These are phyloP conservation scores for Colletotrichum agaves DNA, from an alignment of 2,329 filamentous ascomycete genomes.

Conservation along the genomic window DNA sequence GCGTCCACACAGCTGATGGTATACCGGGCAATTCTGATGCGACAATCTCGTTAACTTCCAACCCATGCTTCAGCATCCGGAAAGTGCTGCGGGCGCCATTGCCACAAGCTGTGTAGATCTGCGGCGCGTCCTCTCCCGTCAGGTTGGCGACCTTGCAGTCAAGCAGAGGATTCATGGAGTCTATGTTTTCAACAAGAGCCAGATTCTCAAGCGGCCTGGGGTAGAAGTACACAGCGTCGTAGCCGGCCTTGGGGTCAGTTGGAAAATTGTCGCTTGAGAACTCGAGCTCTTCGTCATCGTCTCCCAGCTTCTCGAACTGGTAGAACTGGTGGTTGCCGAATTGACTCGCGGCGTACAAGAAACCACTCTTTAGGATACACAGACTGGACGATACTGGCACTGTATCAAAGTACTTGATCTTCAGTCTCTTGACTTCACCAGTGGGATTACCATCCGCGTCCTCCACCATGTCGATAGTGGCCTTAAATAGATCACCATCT, in stretches of 20 bases:
- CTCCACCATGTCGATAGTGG: slow-evolving; percentile 90
- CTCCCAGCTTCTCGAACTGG: slow-evolving; percentile 96
- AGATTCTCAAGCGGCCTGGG: slow-evolving; percentile 84
- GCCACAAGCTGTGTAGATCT: slow-evolving; percentile 94
- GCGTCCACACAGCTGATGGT: slow-evolving; percentile 95
- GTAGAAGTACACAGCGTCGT: slow-evolving; percentile 85
- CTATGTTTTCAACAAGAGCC: slow-evolving; percentile 83
- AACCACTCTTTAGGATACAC: slow-evolving; percentile 94
- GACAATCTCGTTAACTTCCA: slow-evolving; percentile 96
- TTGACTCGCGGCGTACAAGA: slow-evolving; percentile 91
- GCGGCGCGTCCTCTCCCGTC: slow-evolving; percentile 91
- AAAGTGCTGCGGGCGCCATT: slow-evolving; percentile 90
- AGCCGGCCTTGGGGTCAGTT: slow-evolving; percentile 76
- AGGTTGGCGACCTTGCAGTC: slow-evolving; percentile 93
- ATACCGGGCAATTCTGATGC: slow-evolving; percentile 89
- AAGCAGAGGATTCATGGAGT: slow-evolving; percentile 90
- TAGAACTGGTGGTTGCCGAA: slow-evolving; percentile 95
- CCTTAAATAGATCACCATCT: slow-evolving; percentile 97
- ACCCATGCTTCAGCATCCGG: slow-evolving; percentile 88
- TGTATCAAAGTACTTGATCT: slow-evolving; percentile 98
- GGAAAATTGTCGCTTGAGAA: slow-evolving; percentile 87
- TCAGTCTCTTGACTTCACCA: slow-evolving; percentile 83
- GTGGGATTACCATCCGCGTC: slow-evolving; percentile 82
- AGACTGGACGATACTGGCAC: slow-evolving; percentile 88
- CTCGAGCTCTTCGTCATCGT: slow-evolving; percentile 90